Evolutionary conservation across 768 basidiomycete genomes (phyloP), one percentile per base, ranked within the genome.

Genomic region (Naematelia encephala): DNA sequence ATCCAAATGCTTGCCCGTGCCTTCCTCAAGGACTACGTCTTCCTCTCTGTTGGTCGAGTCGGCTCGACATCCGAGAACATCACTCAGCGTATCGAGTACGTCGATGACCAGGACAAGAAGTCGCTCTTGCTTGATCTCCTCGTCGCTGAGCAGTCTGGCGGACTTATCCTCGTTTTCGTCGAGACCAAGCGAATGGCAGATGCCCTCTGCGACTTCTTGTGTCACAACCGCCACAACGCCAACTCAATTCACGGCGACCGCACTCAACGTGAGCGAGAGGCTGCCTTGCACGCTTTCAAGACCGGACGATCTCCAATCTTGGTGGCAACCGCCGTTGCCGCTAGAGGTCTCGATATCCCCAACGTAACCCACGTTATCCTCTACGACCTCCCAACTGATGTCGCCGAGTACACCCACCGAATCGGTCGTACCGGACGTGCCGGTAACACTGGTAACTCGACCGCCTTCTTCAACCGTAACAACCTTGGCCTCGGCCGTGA

Each of bases 131-230:
- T 99, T 57, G 96, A 99, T 75, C 86, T 99, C 61, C 85, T 99
- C 54, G 85, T 85, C 44, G 89, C 90, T 29, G 86, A 91, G 64
- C 79, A 80, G 57, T 81, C 83, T 60, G 85, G 72, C 79, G 91
- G 91, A 29, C 82, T 98, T 26, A 91, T 92, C 16, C 86, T 99
- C 52, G 87, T 99, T 70, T 99, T 99, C 78, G 94, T 98, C 61
- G 96, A 99, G 84, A 99, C 96, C 56, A 99, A 99, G 82, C 85
- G 94, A 64, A 98, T 97, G 92, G 96, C 96, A 27, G 96, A 99
- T 70, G 89, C 89, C 86, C 83, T 99, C 12, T 96, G 91, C 73
- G 96, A 96, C 75, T 99, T 93, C 83, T 82, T 99, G 68, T 85
- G 90, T 80, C 74, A 79, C 56, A 87, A 90, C 79, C 79, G 83